phyloP scores from a whole-genome alignment of 2,329 filamentous ascomycete genomes.

The Samsoniella hepiali region DNA sequence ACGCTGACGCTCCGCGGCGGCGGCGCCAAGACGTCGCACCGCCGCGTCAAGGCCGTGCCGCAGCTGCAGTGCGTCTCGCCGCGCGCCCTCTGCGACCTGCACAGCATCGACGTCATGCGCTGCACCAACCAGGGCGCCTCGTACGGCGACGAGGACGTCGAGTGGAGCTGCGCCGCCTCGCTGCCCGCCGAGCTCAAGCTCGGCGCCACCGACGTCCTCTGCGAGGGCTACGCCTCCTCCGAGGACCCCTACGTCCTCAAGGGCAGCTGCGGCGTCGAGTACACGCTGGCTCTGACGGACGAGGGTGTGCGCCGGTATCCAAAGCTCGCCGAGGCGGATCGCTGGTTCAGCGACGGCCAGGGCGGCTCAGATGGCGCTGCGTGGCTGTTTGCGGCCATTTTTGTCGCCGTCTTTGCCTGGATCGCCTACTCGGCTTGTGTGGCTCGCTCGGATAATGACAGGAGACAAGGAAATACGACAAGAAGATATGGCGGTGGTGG shows the following conservation, averaged over 20 bases:
- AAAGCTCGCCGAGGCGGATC: slow-evolving; percentile 41
- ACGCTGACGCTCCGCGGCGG: slow-evolving; percentile 72
- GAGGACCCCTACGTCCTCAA: slow-evolving; percentile 85
- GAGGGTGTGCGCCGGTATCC: slow-evolving; percentile 71
- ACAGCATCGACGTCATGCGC: slow-evolving; percentile 77
- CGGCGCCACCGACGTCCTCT: slow-evolving; percentile 83
- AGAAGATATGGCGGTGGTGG: slow-evolving; percentile 35
- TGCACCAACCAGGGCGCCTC: slow-evolving; percentile 82
- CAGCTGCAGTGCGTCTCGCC: slow-evolving; percentile 75
- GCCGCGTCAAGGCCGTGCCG: slow-evolving; percentile 72
- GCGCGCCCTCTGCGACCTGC: slow-evolving; percentile 61
- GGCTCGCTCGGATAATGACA: slow-evolving; percentile 22
- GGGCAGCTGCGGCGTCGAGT: slow-evolving; percentile 91
- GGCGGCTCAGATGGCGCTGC: slow-evolving; percentile 34
- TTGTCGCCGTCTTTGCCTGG: slow-evolving; percentile 57
- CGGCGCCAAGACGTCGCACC: slow-evolving; percentile 64
- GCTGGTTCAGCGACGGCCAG: slow-evolving; percentile 32
- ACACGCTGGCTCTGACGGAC: slow-evolving; percentile 74
- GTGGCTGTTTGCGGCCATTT: slow-evolving; percentile 58
- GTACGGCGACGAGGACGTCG: slow-evolving; percentile 76
- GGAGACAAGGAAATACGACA: not conserved
- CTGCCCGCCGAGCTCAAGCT: slow-evolving; percentile 64
- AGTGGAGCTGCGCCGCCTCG: slow-evolving; percentile 79
- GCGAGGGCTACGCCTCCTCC: slow-evolving; percentile 76
- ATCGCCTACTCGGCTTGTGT: slow-evolving; percentile 58